Conservation (phyloP, 495 filamentous ascomycete species). For the Darksidea phi region DNA sequence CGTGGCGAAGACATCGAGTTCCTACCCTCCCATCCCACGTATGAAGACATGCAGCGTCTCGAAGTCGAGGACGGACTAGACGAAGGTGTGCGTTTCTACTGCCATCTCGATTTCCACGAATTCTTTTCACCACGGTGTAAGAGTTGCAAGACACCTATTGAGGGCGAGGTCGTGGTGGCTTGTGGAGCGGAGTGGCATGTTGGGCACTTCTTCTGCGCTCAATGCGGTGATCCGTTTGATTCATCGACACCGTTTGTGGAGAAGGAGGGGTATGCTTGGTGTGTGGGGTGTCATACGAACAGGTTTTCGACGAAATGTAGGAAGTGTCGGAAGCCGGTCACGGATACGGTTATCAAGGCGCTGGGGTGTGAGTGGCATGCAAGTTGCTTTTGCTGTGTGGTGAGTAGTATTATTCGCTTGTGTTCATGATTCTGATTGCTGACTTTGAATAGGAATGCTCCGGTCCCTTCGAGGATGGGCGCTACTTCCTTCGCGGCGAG, state of each 20-base stretch:
- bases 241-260: conserved; percentile 84
- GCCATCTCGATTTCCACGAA: conserved; percentile 97
- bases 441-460: conserved; percentile 55
- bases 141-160: conserved; percentile 97
- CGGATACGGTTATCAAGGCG: conserved; percentile 81
- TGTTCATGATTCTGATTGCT: not conserved
- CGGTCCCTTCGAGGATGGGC: conserved; percentile 60
- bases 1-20: conserved; percentile 55
- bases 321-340: conserved; percentile 79
- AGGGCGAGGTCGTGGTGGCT: conserved; percentile 90
- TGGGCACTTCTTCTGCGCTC: conserved; percentile 98
- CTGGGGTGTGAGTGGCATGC: conserved; percentile 94
- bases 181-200: conserved; percentile 94
- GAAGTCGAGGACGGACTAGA: conserved; percentile 64
- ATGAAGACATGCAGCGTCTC: conserved; percentile 20
- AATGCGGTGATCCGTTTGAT: conserved; percentile 96
- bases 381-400: conserved; percentile 79
- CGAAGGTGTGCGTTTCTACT: conserved; percentile 77
- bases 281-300: conserved; percentile 86
- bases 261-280: conserved; percentile 99
- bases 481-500: conserved; percentile 63
- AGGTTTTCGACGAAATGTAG: conserved; percentile 83
- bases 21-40: conserved; percentile 13
- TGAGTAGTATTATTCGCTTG: conserved; percentile 35
- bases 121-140: conserved; percentile 89